phyloP scores from a whole-genome alignment of 129 eudicot genomes.

The Scalesia atractyloides region DNA sequence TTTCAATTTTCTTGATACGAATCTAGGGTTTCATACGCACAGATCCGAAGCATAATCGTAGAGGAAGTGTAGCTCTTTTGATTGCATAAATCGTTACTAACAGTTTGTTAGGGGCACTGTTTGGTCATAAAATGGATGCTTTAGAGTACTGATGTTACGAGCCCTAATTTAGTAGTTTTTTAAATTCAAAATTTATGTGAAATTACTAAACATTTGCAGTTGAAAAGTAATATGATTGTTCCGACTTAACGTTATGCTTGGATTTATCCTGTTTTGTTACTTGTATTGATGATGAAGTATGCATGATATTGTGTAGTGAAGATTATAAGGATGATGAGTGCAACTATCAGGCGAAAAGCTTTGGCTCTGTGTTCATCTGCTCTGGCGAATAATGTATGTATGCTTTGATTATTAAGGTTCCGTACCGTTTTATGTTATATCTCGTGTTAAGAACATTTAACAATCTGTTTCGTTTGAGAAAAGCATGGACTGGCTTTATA shows the following conservation, averaged over 20 bases:
- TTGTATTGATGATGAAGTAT: constrained; percentile 1
- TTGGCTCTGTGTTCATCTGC: constrained; percentile 37
- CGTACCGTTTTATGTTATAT: neutral
- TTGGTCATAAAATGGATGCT: neutral
- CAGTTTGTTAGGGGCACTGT: no score
- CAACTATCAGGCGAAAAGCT: constrained; percentile 35
- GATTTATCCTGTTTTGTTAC: neutral
- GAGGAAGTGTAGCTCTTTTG: neutral
- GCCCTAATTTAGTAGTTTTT: constrained; percentile 17
- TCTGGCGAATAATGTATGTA: constrained; percentile 34
- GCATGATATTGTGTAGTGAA: constrained; percentile 25
- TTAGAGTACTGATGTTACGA: constrained; percentile 7
- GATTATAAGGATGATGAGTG: constrained; percentile 37
- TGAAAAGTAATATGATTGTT: constrained; percentile 6
- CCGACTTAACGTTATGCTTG: neutral
- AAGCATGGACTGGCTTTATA: no score
- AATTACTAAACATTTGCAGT: constrained; percentile 1
- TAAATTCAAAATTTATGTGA: constrained; percentile 7
- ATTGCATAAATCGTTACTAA: no score
- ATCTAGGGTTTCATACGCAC: constrained; percentile 16
- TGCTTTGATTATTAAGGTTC: constrained; percentile 9
- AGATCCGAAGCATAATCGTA: neutral
- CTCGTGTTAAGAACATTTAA: no score
- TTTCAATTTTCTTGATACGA: constrained; percentile 3
- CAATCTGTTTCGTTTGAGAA: no score